These are phyloP conservation scores for Melaleuca alternifolia DNA, from an alignment of 345 rosid genomes.

Conservation along the genomic window DNA sequence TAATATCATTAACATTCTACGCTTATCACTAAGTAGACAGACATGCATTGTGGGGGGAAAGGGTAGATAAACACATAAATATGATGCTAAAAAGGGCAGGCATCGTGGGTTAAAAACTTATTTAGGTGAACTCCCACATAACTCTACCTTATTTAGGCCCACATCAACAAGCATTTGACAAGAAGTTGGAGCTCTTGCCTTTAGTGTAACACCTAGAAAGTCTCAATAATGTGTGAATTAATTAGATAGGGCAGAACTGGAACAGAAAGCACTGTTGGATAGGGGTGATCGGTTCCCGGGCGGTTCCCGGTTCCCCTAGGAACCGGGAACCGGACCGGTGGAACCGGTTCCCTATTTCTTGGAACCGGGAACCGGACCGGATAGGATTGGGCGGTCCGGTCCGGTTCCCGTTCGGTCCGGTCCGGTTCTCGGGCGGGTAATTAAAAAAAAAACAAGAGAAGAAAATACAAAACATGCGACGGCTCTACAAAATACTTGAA, in stretches of 20 bases:
- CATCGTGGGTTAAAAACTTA: neutral
- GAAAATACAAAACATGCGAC: too few species aligned
- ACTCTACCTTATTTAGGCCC: slow-evolving; percentile 70
- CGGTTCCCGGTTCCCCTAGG: too few species aligned
- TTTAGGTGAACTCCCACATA: neutral
- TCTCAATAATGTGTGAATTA: slow-evolving; percentile 4
- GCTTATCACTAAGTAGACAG: neutral
- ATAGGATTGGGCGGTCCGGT: too few species aligned
- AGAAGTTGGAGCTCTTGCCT: slow-evolving; percentile 36
- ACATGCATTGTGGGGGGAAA: neutral
- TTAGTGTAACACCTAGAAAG: slow-evolving; percentile 60
- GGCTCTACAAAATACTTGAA: too few species aligned
- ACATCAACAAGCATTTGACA: slow-evolving; percentile 65
- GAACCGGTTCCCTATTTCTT: too few species aligned
- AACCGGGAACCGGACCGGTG: too few species aligned
- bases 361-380: too few species aligned
- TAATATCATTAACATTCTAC: neutral
- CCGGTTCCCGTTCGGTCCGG: too few species aligned
- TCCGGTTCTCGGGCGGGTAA: too few species aligned
- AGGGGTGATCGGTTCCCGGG: too few species aligned
- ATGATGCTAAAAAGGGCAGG: neutral
- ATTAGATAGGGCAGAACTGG: neutral
- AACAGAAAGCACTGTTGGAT: neutral
- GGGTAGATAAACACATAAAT: neutral
- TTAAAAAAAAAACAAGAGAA: too few species aligned